phyloP scores from a whole-genome alignment of 2,329 filamentous ascomycete genomes.

The Pseudopyricularia javanii region DNA sequence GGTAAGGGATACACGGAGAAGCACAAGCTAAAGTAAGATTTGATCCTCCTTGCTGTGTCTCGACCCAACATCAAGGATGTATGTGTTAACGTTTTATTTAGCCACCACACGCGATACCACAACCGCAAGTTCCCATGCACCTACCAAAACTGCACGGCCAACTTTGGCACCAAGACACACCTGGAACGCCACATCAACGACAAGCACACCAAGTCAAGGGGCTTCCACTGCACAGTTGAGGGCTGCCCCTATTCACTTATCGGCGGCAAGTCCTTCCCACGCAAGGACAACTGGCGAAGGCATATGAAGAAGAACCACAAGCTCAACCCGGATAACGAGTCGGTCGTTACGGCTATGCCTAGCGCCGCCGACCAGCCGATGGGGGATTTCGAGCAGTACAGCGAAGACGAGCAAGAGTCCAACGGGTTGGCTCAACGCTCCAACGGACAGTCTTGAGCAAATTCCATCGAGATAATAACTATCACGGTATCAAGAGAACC shows the following conservation, averaged over 20 bases:
- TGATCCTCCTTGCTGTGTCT: neutral
- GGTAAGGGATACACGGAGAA: conserved; percentile 39
- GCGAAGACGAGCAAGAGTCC: no score
- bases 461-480: no score
- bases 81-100: conserved; percentile 9
- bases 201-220: conserved; percentile 46
- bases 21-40: conserved; percentile 44
- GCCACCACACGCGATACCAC: conserved; percentile 49
- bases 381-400: conserved; percentile 1
- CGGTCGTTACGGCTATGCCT: conserved; percentile 17
- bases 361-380: conserved; percentile 24
- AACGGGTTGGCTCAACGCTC: no score
- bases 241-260: conserved; percentile 42
- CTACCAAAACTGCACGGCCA: conserved; percentile 30
- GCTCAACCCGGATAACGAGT: conserved; percentile 23
- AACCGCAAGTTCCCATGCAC: conserved; percentile 37
- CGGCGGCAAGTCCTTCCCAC: conserved; percentile 45
- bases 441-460: no score
- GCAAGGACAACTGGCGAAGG: conserved; percentile 51
- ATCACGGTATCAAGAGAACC: no score
- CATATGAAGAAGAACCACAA: conserved; percentile 49
- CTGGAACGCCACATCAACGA: conserved; percentile 51
- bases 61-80: no score
- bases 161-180: conserved; percentile 50
- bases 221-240: conserved; percentile 43